Base-by-base conservation (phyloP, 176 grass and related monocot species). In the Aegilops tauschii region DNA sequence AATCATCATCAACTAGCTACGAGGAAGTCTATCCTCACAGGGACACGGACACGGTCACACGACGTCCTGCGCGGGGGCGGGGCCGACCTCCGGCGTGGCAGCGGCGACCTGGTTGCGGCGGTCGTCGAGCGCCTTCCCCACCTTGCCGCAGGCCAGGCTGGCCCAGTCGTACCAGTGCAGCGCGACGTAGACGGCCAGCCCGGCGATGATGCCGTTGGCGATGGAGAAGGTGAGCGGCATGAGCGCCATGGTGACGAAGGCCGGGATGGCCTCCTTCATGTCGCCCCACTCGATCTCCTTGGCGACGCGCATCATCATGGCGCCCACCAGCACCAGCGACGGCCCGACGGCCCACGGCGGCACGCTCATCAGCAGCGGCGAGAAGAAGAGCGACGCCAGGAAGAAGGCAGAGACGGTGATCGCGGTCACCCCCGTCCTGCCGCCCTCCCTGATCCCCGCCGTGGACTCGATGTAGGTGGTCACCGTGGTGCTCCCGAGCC, bases 221-320 rank as follows among this genome's bases (percentile, higher is more conserved):
- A 95, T 95, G 27, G 93, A 95, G 86, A 91, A 95, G 54, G 88
- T 89, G 0, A 95, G 91, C 20, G 93, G 91, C 93, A 95, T 95
- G 4, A 95, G 79, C 77, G 88, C 87, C 91, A 95, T 87, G 68
- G 93, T 95, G 1, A 95, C 76, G 85, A 95, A 95, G 28, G 93
- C 88, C 59, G 93, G 93, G 10, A 95, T 42, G 3, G 88, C 86
- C 81, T 95, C 86, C 89, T 89, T 91, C 80, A 90, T 89, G 35
- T 95, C 83, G 10, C 21, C 86, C 93, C 93, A 95, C 20, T 84
- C 87, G 65, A 95, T 90, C 23, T 95, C 93, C 80, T 31, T 79
- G 32, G 87, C 91, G 20, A 90, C 85, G 36, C 86, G 83, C 93
- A 95, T 95, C 93, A 95, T 95, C 88, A 95, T 93, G 44, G 87